Base-by-base conservation (phyloP, 2,329 filamentous ascomycete species). In the Penicillium sp. region DNA sequence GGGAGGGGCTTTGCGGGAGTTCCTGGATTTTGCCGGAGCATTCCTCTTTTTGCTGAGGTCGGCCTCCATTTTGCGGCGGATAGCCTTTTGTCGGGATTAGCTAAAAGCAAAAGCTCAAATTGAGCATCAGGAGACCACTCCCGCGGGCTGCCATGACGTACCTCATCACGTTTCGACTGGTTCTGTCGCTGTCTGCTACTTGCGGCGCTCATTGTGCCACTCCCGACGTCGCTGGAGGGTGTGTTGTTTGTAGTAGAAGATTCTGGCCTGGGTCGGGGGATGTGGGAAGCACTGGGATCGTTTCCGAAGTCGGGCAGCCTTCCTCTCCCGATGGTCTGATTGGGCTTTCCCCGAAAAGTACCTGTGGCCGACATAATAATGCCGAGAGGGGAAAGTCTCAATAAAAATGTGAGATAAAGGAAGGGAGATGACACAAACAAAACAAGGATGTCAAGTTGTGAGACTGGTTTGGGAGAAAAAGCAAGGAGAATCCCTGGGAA, bases 41-140 rank as follows among this genome's bases (percentile, higher is more conserved):
- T 88, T 82, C 74, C 89, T 95, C 82, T 97, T 97, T 77, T 97
- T 97, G 79, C 82, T 94, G 74, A 98, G 84, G 69, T 98, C 93
- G 66, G 81, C 91, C 77, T 98, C 93, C 77, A 98, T 85, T 77
- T 96, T 97, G 65, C 83, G 84, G 64, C 93, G 88, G 68, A 98
- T 97, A 45, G 93, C 93, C 93, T 97, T 53, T 41, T 45, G 28
- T 39, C 3, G 34, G 26, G 28, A 34, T 49, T 45, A 49, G 42
- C 13, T 22, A 43, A 45, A 49, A 41, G 43, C 7, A 28, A 21
- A 42, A 40, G 31, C 31, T 44, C 31, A 40, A 45, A 32, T 24
- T 41, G 10, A 29, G 26, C 34, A 24, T 32, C 19, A 31, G 19
- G 26, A 29, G 26, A 41, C 19, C 43, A 42, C 44, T 38, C 41